Evolutionary conservation across 768 basidiomycete species (phyloP), one percentile per base, ranked within the genome.

Genomic region (Xerocomus spinulosus): DNA sequence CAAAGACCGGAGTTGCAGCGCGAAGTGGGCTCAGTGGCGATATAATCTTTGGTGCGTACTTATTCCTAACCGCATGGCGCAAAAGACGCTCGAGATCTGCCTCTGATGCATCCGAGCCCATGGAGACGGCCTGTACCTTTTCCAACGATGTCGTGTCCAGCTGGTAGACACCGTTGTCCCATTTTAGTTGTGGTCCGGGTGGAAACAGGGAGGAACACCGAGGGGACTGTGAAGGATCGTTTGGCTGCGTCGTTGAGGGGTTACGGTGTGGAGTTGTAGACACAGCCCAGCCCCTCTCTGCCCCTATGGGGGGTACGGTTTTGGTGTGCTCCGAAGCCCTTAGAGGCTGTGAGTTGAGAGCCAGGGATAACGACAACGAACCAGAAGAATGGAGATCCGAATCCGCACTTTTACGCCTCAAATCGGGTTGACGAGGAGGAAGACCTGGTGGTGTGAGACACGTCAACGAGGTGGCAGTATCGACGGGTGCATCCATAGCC

Each of bases 1-100:
- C 38, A 15, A 33, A 23, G 21, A 50, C 44, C 44, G 52, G 40
- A 2, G 45, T n/a, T 7, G 56, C 17, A 3, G 51, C 18, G 40
- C 62, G 67, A 29, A 67, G 65, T 29, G 67, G 66, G 46, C 42
- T 67, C 48, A 67, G 29, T 17, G 66, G 66, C 50, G 67, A 68
- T 44, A 61, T 32, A 18, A 67, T 26, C 54, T 52, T 64, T 1
- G 67, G 45, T 9, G 67, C 49, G 35, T 63, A 18, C 36, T 55
- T 62, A 34, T 65, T 68, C 33, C 50, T 41, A 29, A 39, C 28
- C 8, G 56, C 53, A 36, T 67, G 60, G 23, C 53, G 55, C 36
- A 68, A 42, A 14, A 68, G 47, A 21, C 62, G 58, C 42, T 44
- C 35, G 38, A 68, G 58, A 17, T 57, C 60, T 25, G 52, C 44